Base-by-base conservation (phyloP, 306 rosid species). In the Citrullus colocynthis region DNA sequence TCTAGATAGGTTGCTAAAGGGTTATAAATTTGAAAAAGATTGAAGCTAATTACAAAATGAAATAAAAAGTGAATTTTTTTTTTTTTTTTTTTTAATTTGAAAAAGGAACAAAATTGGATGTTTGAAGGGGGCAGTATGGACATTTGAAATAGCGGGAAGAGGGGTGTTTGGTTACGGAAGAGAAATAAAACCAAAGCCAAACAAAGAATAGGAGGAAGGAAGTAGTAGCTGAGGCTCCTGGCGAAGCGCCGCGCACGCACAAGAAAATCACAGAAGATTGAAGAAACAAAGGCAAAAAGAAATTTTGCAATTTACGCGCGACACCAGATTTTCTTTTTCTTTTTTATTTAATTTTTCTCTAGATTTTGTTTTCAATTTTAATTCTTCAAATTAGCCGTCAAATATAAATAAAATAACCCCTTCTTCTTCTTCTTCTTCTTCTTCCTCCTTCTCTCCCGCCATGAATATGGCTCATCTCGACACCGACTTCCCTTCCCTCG, bases 401-500 rank as follows among this genome's bases (percentile, higher is more conserved):
- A 65, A 14, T 70, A 70, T 70, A 69, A 69, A 52, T 74, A 79
- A 88, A 78, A 51, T 51, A 51, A 51, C 11, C 8, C 30, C 66
- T 60, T 13, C 37, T 17, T 45, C 16, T 81, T 61, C 89, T 90
- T 51, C 59, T 69, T 85, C 42, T 5, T 20, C 28, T 7, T 11
- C 24, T 5, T 61, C 67, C 6, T 14, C 41, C 15, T 49, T 5
- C 81, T 61, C 89, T 90, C 96, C 90, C 96, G 97, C 97, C 98
- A 94, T 81, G 80, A 86, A 81, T 66, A 84, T 87, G 91, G 88
- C 95, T 81, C 92, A 85, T 86, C 87, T 90, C 42, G 88, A 88
- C 58, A 81, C 82, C 85, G 87, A 83, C 83, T 78, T 80, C 65
- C 70, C 83, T 7, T 78, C 81, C 58, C 58, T 71, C 70, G 87